These are phyloP conservation scores for Penicillium egyptiacum DNA, from an alignment of 495 filamentous ascomycete species.

Conservation along the genomic window DNA sequence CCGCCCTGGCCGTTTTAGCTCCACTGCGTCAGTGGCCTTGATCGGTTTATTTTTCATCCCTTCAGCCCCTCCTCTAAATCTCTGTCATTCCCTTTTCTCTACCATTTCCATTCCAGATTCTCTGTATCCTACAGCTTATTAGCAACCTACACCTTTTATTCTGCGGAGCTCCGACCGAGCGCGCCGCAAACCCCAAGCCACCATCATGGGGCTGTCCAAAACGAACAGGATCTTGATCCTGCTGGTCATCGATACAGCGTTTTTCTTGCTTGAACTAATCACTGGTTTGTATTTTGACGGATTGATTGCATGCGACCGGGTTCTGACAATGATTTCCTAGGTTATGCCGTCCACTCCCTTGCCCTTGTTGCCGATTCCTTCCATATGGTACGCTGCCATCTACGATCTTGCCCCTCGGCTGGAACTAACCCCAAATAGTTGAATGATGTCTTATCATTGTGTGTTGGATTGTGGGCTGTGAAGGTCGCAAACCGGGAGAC, in stretches of 20 bases:
- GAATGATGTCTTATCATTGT: slow-evolving; percentile 93
- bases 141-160: slow-evolving; percentile 4
- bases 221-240: slow-evolving; percentile 89
- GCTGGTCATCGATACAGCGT: slow-evolving; percentile 82
- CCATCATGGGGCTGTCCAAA: slow-evolving; percentile 86
- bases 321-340: slow-evolving; percentile 34
- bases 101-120: background rate
- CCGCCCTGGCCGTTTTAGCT: slow-evolving; percentile 18
- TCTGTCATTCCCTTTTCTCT: slow-evolving; percentile 1
- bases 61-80: slow-evolving; percentile 6
- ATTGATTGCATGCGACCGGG: background rate
- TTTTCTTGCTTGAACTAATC: slow-evolving; percentile 86
- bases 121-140: background rate
- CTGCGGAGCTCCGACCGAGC: slow-evolving; percentile 24
- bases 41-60: background rate
- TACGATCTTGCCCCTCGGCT: background rate
- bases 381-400: slow-evolving; percentile 73
- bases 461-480: slow-evolving; percentile 93
- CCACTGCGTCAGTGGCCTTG: slow-evolving; percentile 8
- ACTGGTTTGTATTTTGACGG: slow-evolving; percentile 52
- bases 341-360: slow-evolving; percentile 83
- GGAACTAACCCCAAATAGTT: slow-evolving; percentile 44
- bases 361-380: slow-evolving; percentile 96
- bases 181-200: slow-evolving; percentile 22
- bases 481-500: slow-evolving; percentile 75